Evolutionary conservation across 768 basidiomycete genomes (phyloP).

Genomic region (Auricularia auricula-judae): DNA sequence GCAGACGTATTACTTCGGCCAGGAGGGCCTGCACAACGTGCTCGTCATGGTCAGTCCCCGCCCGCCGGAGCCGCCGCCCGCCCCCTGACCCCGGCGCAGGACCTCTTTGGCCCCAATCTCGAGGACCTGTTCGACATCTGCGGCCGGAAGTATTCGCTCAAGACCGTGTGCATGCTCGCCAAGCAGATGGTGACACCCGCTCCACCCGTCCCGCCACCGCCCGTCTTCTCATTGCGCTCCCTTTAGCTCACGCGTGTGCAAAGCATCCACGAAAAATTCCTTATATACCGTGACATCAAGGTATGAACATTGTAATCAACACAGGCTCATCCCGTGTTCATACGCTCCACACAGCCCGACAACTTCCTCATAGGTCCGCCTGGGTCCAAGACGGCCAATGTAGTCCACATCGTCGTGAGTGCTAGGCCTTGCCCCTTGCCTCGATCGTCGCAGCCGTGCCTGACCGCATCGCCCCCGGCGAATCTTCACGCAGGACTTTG

Average conservation of each 20-base stretch:
- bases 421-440: conserved; percentile 1
- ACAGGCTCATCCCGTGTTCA: background rate
- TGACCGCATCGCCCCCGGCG: conserved; percentile 2
- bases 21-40: conserved; percentile 94
- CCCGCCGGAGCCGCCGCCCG: conserved; percentile 49
- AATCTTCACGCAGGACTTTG: conserved; percentile 58
- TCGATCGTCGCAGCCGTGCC: conserved; percentile 2
- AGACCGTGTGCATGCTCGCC: conserved; percentile 98
- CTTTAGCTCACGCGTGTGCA: conserved; percentile 87
- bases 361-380: conserved; percentile 97
- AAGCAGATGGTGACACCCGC: conserved; percentile 83
- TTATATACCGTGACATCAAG: conserved; percentile 98
- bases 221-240: conserved; percentile 4
- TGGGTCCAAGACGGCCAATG: conserved; percentile 80
- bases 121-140: conserved; percentile 99
- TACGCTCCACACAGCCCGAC: conserved; percentile 43
- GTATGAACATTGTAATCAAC: background rate
- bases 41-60: conserved; percentile 23
- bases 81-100: conserved; percentile 17
- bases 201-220: background rate
- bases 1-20: conserved; percentile 97
- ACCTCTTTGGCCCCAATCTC: conserved; percentile 92
- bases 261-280: conserved; percentile 94
- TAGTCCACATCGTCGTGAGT: conserved; percentile 75
- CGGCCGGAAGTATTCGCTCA: conserved; percentile 92